phyloP scores from a whole-genome alignment of 805 yeast species.

The Wickerhamomyces bovis region DNA sequence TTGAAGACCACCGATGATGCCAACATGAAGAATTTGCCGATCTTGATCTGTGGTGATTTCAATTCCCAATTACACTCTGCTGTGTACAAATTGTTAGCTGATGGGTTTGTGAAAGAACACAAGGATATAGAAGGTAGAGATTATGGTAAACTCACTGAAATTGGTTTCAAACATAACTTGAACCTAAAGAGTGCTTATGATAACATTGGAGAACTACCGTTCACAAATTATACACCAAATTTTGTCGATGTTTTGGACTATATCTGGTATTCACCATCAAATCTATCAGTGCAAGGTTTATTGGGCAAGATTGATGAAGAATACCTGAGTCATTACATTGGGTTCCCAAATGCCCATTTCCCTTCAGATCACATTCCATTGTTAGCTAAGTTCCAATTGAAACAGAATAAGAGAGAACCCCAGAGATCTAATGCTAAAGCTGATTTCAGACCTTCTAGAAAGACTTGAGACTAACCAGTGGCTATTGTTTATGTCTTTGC shows the following conservation, averaged over 20 bases:
- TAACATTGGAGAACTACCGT: slow-evolving; percentile 81
- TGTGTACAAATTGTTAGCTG: slow-evolving; percentile 82
- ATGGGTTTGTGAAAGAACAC: slow-evolving; percentile 75
- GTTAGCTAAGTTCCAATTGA: slow-evolving; percentile 52
- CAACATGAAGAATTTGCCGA: slow-evolving; percentile 55
- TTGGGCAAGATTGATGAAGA: slow-evolving; percentile 79
- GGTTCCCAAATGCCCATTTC: slow-evolving; percentile 88
- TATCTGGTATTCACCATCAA: slow-evolving; percentile 84
- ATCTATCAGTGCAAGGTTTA: slow-evolving; percentile 78
- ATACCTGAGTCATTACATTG: slow-evolving; percentile 72
- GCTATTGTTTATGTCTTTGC: background rate
- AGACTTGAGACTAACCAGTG: slow-evolving; percentile 22
- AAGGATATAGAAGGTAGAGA: slow-evolving; percentile 78
- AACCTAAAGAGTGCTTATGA: slow-evolving; percentile 82
- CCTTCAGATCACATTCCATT: slow-evolving; percentile 96
- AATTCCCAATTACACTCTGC: slow-evolving; percentile 86
- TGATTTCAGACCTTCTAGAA: slow-evolving; percentile 26
- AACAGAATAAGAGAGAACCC: slow-evolving; percentile 29
- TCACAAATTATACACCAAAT: slow-evolving; percentile 90
- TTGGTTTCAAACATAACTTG: slow-evolving; percentile 79
- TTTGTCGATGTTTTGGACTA: slow-evolving; percentile 93
- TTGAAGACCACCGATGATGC: slow-evolving; percentile 33
- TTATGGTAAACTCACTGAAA: slow-evolving; percentile 86
- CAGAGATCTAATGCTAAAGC: slow-evolving; percentile 17
- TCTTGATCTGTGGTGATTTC: slow-evolving; percentile 91